Conservation (phyloP, 371 early-diverging fungal genomes). For the Umbelopsis sp. region DNA sequence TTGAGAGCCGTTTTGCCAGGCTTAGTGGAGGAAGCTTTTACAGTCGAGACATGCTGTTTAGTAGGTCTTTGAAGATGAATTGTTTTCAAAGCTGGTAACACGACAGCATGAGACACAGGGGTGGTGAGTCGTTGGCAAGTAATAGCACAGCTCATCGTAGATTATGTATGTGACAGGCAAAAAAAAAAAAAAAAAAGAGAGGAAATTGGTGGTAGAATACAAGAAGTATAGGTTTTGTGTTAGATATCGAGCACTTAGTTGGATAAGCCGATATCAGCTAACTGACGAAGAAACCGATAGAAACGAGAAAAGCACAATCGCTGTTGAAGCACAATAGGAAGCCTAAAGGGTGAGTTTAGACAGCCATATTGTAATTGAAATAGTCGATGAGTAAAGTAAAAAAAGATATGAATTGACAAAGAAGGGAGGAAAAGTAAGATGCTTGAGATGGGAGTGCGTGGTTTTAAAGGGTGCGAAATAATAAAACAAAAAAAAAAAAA, state of each 20-base stretch:
- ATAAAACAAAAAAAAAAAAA: neutral
- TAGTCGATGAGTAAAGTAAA: neutral
- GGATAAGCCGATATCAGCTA: constrained; percentile 13
- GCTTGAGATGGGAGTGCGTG: neutral
- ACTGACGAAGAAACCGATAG: neutral
- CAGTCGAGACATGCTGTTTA: neutral
- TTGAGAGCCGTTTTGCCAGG: constrained; percentile 5
- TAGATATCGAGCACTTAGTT: constrained; percentile 8
- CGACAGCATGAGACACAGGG: neutral
- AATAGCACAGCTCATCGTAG: constrained; percentile 11
- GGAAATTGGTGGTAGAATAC: neutral
- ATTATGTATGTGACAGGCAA: neutral
- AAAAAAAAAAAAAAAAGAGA: neutral
- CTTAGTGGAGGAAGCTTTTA: neutral
- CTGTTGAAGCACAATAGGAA: constrained; percentile 18
- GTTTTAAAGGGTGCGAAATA: constrained; percentile 18
- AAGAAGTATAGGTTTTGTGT: neutral
- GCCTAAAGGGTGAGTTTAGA: constrained; percentile 10
- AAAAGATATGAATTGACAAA: constrained; percentile 1
- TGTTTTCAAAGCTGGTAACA: neutral
- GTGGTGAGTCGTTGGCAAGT: constrained; percentile 3
- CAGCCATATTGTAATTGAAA: constrained; percentile 8
- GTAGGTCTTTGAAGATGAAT: neutral
- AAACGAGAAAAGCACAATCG: neutral
- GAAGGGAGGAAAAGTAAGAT: constrained; percentile 6